Base-by-base conservation (phyloP, 2,329 filamentous ascomycete genomes). In the Colletotrichum euphorbiae region DNA sequence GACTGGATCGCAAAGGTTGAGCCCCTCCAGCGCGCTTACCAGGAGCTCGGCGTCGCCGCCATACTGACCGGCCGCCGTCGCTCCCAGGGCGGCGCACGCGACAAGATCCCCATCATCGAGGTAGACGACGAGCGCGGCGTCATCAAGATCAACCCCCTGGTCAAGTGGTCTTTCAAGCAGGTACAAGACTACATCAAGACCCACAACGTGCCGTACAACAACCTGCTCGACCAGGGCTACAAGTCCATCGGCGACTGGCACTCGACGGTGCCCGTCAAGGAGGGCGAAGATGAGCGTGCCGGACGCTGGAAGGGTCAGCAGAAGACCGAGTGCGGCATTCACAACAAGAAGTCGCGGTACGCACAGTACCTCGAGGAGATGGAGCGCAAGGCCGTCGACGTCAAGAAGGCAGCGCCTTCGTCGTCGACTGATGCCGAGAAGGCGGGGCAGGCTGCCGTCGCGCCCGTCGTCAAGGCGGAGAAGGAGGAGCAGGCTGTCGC, bases 211-310 rank as follows among this genome's bases (percentile, higher is more conserved):
- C 96, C 96, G 0, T 98, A 97, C 86, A 99, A 99, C 79, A 90
- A 87, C 70, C 88, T 99, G 33, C 87, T 99, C 52, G 93, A 98
- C 81, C 87, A 85, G 68, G 96, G 96, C n/a, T 99, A 99, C 87
- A 98, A 98, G 87, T 97, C 93, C 72, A 87, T 99, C 71, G 96
- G 96, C 70, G 96, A 99, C 85, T 98, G 94, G 93, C 96, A 99
- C 86, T 97, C 94, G 57, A 99, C 96, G 4, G 91, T 89, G 73
- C 94, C 96, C 12, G 94, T 98, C 69, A 89, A 86, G 71, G 93
- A 95, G 67, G 93, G 93, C 72, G 96, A 99, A 82, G 96, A 98
- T 75, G 96, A 99, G 88, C 91, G 96, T 58, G 92, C 96, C 8
- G 96, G 96, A 67, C 91, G 96, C 73, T 99, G 96, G 96, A 98